Percentiles rank a stretch among this genome's conserved stretches.
Evolutionary conservation across 176 grass and related monocot species (phyloP).

Genomic region (Ananas comosus): DNA sequence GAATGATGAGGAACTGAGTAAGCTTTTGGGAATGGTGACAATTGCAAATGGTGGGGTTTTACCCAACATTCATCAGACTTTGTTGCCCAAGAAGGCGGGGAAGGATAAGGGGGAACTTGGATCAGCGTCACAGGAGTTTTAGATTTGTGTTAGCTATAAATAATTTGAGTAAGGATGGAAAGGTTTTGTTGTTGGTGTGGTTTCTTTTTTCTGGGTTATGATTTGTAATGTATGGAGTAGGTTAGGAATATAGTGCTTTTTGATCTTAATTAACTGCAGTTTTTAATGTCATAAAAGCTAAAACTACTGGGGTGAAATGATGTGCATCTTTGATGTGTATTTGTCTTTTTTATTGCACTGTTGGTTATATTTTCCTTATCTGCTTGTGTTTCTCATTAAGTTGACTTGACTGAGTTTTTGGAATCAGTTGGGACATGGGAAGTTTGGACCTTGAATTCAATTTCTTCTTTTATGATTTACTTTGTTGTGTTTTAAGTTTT

Average conservation of each 20-base stretch:
- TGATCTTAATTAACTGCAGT: too few relatives aligned
- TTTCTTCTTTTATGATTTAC: not conserved
- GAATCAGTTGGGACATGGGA: too few relatives aligned
- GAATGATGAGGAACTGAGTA: constrained; percentile 34
- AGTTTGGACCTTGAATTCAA: too few relatives aligned
- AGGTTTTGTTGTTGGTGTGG: not conserved
- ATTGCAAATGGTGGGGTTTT: constrained; percentile 34
- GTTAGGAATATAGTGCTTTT: constrained; percentile 1
- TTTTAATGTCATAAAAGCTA: too few relatives aligned
- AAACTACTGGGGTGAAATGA: too few relatives aligned
- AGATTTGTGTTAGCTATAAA: not conserved
- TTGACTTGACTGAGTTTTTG: too few relatives aligned
- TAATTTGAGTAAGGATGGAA: not conserved
- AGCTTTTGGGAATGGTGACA: constrained; percentile 24
- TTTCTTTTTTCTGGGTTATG: not conserved
- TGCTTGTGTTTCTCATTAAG: too few relatives aligned
- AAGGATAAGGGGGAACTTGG: constrained; percentile 33
- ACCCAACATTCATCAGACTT: constrained; percentile 29
- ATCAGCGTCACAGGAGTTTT: constrained; percentile 32
- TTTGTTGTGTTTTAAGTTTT: not conserved
- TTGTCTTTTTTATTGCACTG: too few relatives aligned
- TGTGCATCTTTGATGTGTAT: too few relatives aligned
- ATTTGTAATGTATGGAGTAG: constrained; percentile 1
- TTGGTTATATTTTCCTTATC: too few relatives aligned
- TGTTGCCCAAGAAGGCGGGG: constrained; percentile 29